Evolutionary conservation across 2,329 filamentous ascomycete genomes (phyloP), one percentile per base, ranked within the genome.

Genomic region (Hirsutella minnesotensis): DNA sequence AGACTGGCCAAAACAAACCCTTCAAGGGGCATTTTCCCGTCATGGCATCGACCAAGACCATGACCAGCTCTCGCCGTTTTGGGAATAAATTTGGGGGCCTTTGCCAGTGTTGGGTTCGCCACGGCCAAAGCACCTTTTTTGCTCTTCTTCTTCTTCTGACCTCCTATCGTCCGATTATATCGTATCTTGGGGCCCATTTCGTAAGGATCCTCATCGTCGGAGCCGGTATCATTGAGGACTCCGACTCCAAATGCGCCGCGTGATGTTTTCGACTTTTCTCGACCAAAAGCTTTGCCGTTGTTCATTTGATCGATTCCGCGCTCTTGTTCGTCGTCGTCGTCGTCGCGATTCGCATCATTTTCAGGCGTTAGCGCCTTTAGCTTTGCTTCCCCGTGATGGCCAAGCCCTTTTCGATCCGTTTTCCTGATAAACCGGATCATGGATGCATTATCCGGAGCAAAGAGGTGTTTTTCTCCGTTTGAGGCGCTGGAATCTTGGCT

Each of bases 141-240:
- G 35, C 82, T 83, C 12, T 86, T 84, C 58, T 86, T 89, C 59
- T 82, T 83, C 61, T 86, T 94, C 48, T 89, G 83, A 0, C 81
- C 83, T 16, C 86, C 88, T 46, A 95, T 77, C 5, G 82, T 73
- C 34, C 81, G 77, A 53, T 86, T 94, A 61, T 94, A 95, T 12
- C 82, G 86, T 58, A 95, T 94, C 51, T 80, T 83, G 0, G 92
- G 92, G 0, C 90, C 90, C 42, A 96, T 81, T 45, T 90, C 85
- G 57, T 95, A 96, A 0, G 87, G 85, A 54, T 95, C 89, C 53
- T 96, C 92, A 38, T 95, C 89, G 51, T 96, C 92, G 4, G 90
- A 95, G 10, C 88, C 89, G 18, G 82, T 92, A 51, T 95, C 90
- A 53, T 96, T 95, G 38, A 96, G 64, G 2, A 95, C 72, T 0